Percentiles rank a stretch among this genome's conserved stretches.
phyloP scores from a whole-genome alignment of 2,329 filamentous ascomycete genomes.

The Penicillium sp. region DNA sequence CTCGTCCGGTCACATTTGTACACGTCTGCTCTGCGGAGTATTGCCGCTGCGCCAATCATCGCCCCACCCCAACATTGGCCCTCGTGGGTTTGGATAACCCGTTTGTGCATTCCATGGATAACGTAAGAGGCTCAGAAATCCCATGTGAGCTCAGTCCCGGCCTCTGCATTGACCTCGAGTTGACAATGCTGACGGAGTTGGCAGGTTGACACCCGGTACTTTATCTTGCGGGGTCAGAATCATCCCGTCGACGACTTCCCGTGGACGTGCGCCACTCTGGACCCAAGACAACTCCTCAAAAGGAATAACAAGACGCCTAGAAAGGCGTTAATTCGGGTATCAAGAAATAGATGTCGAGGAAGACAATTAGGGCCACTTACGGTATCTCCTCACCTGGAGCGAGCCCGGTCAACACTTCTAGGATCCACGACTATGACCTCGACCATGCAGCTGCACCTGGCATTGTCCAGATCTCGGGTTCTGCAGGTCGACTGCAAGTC shows the following conservation, averaged over 20 bases:
- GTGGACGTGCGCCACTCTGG: too few species aligned
- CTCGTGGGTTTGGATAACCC: neutral
- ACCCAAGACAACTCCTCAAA: too few species aligned
- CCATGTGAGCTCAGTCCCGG: neutral
- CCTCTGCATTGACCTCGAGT: neutral
- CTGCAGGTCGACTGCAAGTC: constrained; percentile 4
- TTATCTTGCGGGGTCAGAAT: neutral
- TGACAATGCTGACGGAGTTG: neutral
- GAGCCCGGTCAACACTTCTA: too few species aligned
- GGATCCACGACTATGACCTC: too few species aligned
- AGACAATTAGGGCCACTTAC: too few species aligned
- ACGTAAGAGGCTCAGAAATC: neutral
- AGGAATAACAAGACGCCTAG: too few species aligned
- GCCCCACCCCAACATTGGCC: neutral
- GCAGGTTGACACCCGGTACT: neutral
- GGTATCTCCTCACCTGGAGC: too few species aligned
- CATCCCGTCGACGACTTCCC: neutral
- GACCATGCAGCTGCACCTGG: neutral
- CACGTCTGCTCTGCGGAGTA: neutral
- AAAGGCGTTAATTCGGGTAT: too few species aligned
- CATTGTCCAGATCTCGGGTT: neutral
- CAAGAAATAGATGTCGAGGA: too few species aligned
- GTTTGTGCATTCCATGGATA: neutral
- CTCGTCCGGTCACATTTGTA: neutral
- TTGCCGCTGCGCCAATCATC: neutral